Evolutionary conservation across 192 early-diverging fungal species (phyloP), one percentile per base, ranked within the genome.

Genomic region (Linnemannia hyalina): DNA sequence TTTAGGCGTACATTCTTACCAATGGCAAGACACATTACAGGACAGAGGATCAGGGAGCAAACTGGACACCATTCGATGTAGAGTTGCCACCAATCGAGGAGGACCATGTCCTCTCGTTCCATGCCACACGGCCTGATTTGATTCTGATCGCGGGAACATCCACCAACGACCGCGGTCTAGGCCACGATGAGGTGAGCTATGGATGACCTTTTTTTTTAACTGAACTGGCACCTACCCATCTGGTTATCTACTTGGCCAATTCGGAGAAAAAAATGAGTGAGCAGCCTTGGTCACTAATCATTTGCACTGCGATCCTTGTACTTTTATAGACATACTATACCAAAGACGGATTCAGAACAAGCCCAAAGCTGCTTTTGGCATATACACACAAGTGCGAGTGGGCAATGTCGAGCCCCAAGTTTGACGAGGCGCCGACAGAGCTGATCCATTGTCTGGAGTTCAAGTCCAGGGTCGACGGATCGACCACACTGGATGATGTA

Each of bases 401-500:
- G 95, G 93, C 92, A 29, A 81, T 89, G 7, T 93, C 94, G 20
- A 94, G 92, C 15, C 75, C 82, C 29, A 83, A 91, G 65, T 94
- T 96, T 82, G 81, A 92, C 76, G 90, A 90, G 20, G 91, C 94
- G 42, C 90, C 95, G 5, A 91, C 89, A 22, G 91, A 95, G 22
- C 90, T 92, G 46, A 92, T 98, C 49, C 93, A 96, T 75, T 98
- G 97, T 76, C 80, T 94, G 47, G 90, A 94, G 74, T 88, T 77
- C 63, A 84, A 88, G 71, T 52, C 79, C 16, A 15, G 54, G 47
- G 40, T 7, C 23, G 75, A 78, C 15, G 88, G 81, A 10, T 46
- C 85, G 68, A 70, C 82, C 11, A 70, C 83, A 3, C 68, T 84
- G 35, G 83, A 90, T 29, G 89, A 90, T 26, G 73, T 88, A 46